Conservation (phyloP, 1,284 basidiomycete genomes). For the Thelephora terrestris region DNA sequence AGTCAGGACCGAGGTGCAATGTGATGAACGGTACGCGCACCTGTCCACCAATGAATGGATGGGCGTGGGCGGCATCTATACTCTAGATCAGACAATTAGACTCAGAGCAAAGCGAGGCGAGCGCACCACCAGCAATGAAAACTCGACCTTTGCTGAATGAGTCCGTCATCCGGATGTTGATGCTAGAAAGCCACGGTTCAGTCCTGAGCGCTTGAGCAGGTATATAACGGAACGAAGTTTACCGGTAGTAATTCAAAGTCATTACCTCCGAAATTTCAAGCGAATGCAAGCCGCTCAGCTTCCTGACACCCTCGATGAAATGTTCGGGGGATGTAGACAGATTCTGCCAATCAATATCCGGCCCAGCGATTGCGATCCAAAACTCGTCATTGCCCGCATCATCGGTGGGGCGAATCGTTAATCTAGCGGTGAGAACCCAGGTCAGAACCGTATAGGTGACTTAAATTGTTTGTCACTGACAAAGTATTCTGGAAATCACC, state of each 20-base stretch:
- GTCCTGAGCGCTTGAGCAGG: too few relatives aligned
- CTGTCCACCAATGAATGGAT: conserved; percentile 22
- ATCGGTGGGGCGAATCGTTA: conserved; percentile 10
- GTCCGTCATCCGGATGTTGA: conserved; percentile 28
- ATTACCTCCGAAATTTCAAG: conserved; percentile 10
- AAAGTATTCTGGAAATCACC: conserved; percentile 11
- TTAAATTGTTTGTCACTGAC: conserved; percentile 5
- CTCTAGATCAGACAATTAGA: neutral
- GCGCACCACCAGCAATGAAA: conserved; percentile 28
- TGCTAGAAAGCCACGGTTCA: conserved; percentile 13
- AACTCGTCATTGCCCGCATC: conserved; percentile 1
- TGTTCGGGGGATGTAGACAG: conserved; percentile 11
- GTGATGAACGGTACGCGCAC: neutral
- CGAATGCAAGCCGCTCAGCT: conserved; percentile 10
- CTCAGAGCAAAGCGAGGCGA: neutral
- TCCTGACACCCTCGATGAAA: conserved; percentile 8
- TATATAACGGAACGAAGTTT: conserved; percentile 1
- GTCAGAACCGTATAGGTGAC: neutral
- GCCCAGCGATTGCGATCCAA: conserved; percentile 9
- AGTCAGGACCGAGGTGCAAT: neutral
- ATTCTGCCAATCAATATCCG: conserved; percentile 13
- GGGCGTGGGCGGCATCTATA: conserved; percentile 20
- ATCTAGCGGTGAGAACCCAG: conserved; percentile 1
- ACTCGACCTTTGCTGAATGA: conserved; percentile 24
- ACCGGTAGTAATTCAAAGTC: conserved; percentile 12